A percentile compares a stretch with the other conserved stretches of the same genome.
Evolutionary conservation across 345 rosid species (phyloP).

Genomic region (Moringa oleifera): DNA sequence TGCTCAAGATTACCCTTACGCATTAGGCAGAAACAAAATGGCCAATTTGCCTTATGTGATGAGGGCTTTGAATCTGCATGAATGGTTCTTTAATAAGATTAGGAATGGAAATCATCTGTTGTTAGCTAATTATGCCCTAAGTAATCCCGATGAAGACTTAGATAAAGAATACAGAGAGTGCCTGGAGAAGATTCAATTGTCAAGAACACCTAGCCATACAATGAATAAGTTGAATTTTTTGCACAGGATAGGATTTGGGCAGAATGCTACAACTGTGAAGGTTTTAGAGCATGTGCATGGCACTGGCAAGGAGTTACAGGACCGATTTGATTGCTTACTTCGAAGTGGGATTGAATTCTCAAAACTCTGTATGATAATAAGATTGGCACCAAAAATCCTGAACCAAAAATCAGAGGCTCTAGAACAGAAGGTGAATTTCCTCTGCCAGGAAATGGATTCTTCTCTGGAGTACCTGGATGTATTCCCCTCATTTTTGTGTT

Average conservation of each 20-base stretch:
- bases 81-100: constrained; percentile 41
- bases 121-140: constrained; percentile 37
- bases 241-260: constrained; percentile 60
- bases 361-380: constrained; percentile 40
- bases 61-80: constrained; percentile 33
- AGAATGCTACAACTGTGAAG: constrained; percentile 46
- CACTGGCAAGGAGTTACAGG: constrained; percentile 39
- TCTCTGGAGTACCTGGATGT: constrained; percentile 38
- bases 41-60: constrained; percentile 56
- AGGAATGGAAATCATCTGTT: constrained; percentile 36
- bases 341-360: constrained; percentile 40
- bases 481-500: constrained; percentile 58
- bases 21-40: constrained; percentile 48
- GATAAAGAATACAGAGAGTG: constrained; percentile 35
- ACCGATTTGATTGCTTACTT: constrained; percentile 42
- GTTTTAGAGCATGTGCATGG: constrained; percentile 45
- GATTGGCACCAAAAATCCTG: constrained; percentile 44
- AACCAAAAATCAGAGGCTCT: constrained; percentile 50
- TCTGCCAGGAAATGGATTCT: constrained; percentile 37
- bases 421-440: constrained; percentile 43
- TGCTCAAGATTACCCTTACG: constrained; percentile 29
- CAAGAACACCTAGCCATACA: constrained; percentile 31
- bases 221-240: constrained; percentile 48
- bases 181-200: constrained; percentile 34
- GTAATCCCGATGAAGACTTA: constrained; percentile 37